These are phyloP conservation scores for Ochromonas danica DNA, from an alignment of 108 stramenopile genomes.

Conservation along the genomic window DNA sequence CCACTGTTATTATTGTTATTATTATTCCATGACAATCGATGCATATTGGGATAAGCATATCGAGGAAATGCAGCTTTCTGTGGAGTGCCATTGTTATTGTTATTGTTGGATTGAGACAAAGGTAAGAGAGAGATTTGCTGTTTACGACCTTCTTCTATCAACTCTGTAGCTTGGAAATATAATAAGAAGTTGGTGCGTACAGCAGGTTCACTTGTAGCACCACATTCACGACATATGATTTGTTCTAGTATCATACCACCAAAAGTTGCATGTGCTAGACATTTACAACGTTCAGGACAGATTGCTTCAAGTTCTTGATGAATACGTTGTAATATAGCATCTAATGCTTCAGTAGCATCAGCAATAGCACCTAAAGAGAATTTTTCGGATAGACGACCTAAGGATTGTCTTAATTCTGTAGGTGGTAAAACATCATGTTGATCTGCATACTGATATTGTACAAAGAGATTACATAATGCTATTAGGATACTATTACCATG, in stretches of 20 bases:
- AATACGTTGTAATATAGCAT: conserved; percentile 18
- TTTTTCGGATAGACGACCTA: conserved; percentile 1
- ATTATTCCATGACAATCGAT: no score
- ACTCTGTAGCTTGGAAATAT: background rate
- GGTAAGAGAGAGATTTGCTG: no score
- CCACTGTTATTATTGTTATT: no score
- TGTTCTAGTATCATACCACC: background rate
- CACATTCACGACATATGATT: background rate
- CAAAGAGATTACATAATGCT: conserved; percentile 10
- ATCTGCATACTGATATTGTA: conserved; percentile 23
- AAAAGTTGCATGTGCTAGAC: conserved; percentile 21
- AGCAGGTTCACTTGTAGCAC: background rate
- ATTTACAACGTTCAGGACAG: background rate
- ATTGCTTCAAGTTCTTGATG: background rate
- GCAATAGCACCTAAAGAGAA: background rate
- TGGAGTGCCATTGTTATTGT: background rate
- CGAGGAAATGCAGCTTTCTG: background rate
- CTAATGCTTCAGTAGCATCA: conserved; percentile 9
- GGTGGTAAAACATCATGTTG: conserved; percentile 1
- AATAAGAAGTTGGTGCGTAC: background rate
- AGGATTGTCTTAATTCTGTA: background rate
- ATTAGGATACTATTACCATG: background rate
- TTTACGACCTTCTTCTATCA: background rate
- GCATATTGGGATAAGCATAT: no score
- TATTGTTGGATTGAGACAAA: background rate